These are phyloP conservation scores for Gomphus bonarii DNA, from an alignment of 1,284 basidiomycete genomes.

Conservation along the genomic window DNA sequence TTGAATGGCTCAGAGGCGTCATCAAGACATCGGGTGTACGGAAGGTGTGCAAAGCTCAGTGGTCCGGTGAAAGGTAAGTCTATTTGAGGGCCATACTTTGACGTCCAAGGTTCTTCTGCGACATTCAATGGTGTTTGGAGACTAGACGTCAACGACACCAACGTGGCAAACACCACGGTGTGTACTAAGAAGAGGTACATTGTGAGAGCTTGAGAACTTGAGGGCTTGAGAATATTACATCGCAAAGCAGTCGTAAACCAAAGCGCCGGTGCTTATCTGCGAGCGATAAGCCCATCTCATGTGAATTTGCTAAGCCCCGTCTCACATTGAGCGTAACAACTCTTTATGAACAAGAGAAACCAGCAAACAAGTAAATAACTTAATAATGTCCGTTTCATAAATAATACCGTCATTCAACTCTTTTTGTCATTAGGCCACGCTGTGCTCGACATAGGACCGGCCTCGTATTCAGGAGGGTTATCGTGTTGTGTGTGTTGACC, in stretches of 20 bases:
- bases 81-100: constrained; percentile 62
- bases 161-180: neutral
- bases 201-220: neutral
- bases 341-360: neutral
- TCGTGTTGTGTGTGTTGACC: constrained; percentile 22
- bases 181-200: neutral
- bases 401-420: neutral
- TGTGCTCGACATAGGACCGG: constrained; percentile 18
- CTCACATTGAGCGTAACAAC: neutral
- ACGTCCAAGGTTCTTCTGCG: constrained; percentile 37
- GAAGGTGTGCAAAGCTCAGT: constrained; percentile 61
- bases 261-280: too few relatives aligned
- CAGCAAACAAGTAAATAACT: neutral
- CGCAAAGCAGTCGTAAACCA: neutral
- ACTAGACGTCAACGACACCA: neutral
- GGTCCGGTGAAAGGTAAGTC: constrained; percentile 66
- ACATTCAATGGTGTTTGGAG: constrained; percentile 8
- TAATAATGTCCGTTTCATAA: neutral
- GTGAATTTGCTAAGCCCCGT: too few relatives aligned
- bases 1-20: constrained; percentile 47
- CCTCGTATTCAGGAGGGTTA: constrained; percentile 54
- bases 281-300: too few relatives aligned
- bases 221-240: neutral
- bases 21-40: constrained; percentile 62
- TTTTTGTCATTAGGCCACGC: neutral